These are phyloP conservation scores for Globisporangium solare DNA, from an alignment of 352 stramenopile species.

Conservation along the genomic window DNA sequence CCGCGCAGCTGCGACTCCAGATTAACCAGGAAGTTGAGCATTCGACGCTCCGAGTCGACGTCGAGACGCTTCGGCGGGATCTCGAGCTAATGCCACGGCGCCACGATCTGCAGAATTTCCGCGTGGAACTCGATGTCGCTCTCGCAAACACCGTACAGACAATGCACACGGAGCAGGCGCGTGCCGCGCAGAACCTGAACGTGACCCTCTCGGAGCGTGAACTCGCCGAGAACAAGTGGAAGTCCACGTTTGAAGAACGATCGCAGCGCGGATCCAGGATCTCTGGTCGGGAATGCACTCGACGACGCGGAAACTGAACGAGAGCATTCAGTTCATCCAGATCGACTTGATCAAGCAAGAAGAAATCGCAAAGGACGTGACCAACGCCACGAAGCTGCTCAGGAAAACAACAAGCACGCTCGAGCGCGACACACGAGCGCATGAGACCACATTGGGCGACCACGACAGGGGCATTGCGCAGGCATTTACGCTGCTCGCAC, in stretches of 20 bases:
- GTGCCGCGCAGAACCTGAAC: slow-evolving; percentile 32
- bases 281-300: slow-evolving; percentile 46
- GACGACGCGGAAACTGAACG: slow-evolving; percentile 28
- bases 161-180: slow-evolving; percentile 22
- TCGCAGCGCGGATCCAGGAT: slow-evolving; percentile 45
- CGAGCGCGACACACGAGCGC: slow-evolving; percentile 16
- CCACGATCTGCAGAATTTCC: slow-evolving; percentile 34
- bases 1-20: slow-evolving; percentile 48
- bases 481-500: slow-evolving; percentile 19
- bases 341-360: slow-evolving; percentile 47
- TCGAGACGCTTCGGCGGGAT: slow-evolving; percentile 35
- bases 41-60: slow-evolving; percentile 33
- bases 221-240: slow-evolving; percentile 55
- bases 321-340: slow-evolving; percentile 37
- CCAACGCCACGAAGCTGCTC: slow-evolving; percentile 22
- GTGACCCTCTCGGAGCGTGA: slow-evolving; percentile 28
- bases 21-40: slow-evolving; percentile 51
- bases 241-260: slow-evolving; percentile 42
- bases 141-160: slow-evolving; percentile 16
- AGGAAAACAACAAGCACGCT: slow-evolving; percentile 17
- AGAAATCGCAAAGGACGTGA: slow-evolving; percentile 27
- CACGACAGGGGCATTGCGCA: slow-evolving; percentile 32
- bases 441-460: slow-evolving; percentile 16
- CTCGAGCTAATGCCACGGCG: slow-evolving; percentile 27
- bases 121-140: slow-evolving; percentile 32